Evolutionary conservation across 83 land plant genomes (phyloP), one percentile per base, ranked within the genome.

Genomic region (Picea engelmannii): DNA sequence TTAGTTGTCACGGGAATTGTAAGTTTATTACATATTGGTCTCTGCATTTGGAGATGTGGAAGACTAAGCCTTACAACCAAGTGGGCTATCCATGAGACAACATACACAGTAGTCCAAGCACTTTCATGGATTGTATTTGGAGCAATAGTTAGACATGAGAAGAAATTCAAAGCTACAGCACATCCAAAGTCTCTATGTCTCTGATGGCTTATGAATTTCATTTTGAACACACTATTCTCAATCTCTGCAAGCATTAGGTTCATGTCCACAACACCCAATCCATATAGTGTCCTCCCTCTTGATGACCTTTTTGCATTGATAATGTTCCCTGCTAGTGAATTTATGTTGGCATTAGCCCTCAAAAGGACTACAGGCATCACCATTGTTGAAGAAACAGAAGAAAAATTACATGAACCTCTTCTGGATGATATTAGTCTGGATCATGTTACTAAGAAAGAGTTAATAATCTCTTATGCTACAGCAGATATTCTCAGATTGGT

Each of bases 401-500:
- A 10, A 66, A 52, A 82, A 38, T 69, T 89, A 21, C 38, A 24
- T 13, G 88, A 88, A 67, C 88, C 88, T 6, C 83, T 84, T 65
- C 80, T 86, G 74, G 64, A 20, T 69, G 62, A 23, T 42, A 62
- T 21, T 31, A 24, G 1, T 47, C 24, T 40, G 13, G 40, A 64
- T 62, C 31, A 10, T 84, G 24, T 15, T 23, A 35, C n/a, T 8
- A 66, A 52, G 31, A 73, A 82, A 67, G 47, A 85, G 31, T 82
- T 27, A 60, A 86, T 83, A 68, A 91, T 83, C 47, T 82, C 81
- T 31, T 98, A 87, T 80, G 94, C 97, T 67, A 83, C 83, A 18
- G 99, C 99, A 38, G 83, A 90, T 17, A 10, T 87, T 1, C 31
- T 93, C n/a, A n/a, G n/a, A n/a, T n/a, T n/a, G n/a, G n/a, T n/a